These are phyloP conservation scores for Pontederia crassipes DNA, from an alignment of 176 grass and related monocot genomes.

Conservation along the genomic window DNA sequence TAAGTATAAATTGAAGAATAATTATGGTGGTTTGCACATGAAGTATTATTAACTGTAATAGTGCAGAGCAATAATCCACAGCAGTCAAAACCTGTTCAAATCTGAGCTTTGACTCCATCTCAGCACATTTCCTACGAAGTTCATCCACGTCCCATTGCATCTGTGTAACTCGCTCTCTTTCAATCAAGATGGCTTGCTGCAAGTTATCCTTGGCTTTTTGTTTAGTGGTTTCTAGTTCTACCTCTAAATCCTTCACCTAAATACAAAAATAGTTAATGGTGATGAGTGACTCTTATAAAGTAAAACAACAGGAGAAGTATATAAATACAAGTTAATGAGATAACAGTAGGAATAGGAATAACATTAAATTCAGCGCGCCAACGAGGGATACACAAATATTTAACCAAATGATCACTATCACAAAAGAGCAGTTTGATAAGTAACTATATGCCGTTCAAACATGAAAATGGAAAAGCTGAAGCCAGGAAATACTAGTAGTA, in stretches of 20 bases:
- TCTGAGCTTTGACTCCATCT: slow-evolving; percentile 72
- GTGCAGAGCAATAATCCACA: background rate
- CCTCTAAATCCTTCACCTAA: slow-evolving; percentile 98
- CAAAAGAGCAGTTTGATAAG: slow-evolving; percentile 11
- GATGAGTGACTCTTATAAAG: background rate
- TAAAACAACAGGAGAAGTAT: slow-evolving; percentile 9
- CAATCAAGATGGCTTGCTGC: slow-evolving; percentile 69
- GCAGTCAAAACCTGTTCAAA: slow-evolving; percentile 46
- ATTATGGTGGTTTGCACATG: slow-evolving; percentile 4
- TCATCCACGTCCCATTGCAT: slow-evolving; percentile 99
- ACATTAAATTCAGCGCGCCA: too few species aligned
- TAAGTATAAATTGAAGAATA: slow-evolving; percentile 13
- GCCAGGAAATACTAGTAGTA: too few species aligned
- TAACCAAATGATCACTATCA: slow-evolving; percentile 1
- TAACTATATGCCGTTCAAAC: background rate
- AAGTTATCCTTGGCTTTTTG: slow-evolving; percentile 81
- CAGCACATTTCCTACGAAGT: slow-evolving; percentile 70
- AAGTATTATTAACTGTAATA: slow-evolving; percentile 14
- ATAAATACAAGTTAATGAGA: slow-evolving; percentile 1
- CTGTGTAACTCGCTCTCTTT: slow-evolving; percentile 87
- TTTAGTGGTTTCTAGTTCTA: slow-evolving; percentile 85
- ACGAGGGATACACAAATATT: too few species aligned
- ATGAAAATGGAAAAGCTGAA: too few species aligned
- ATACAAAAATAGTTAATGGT: slow-evolving; percentile 10
- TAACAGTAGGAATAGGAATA: too few species aligned